Conservation (phyloP, 106 monocot genomes). For the Vanilla planifolia region DNA sequence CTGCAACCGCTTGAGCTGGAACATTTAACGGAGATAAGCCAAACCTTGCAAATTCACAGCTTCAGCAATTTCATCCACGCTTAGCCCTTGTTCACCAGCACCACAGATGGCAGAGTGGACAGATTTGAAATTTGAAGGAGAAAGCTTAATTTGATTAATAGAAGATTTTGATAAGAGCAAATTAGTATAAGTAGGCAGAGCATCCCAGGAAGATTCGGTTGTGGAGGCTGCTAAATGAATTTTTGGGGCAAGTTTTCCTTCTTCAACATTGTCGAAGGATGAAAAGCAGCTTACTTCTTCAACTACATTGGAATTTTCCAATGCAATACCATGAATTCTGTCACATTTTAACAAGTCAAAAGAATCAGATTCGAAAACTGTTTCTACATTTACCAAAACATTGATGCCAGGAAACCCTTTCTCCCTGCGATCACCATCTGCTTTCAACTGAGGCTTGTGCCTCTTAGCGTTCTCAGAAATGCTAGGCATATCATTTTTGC, state of each 20-base stretch:
- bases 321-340: slow-evolving; percentile 1
- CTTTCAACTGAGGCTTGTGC: slow-evolving; percentile 27
- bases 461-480: slow-evolving; percentile 37
- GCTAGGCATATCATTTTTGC: slow-evolving; percentile 17
- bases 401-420: slow-evolving; percentile 95
- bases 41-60: slow-evolving; percentile 36
- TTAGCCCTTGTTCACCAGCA: slow-evolving; percentile 81
- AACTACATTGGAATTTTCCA: slow-evolving; percentile 3
- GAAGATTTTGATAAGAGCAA: slow-evolving; percentile 16
- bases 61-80: slow-evolving; percentile 53
- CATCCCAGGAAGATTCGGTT: slow-evolving; percentile 38
- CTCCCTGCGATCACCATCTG: slow-evolving; percentile 61
- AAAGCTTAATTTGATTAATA: slow-evolving; percentile 5
- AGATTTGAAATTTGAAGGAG: slow-evolving; percentile 45
- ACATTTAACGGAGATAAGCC: neutral
- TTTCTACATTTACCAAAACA: slow-evolving; percentile 31
- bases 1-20: neutral
- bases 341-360: slow-evolving; percentile 4
- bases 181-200: slow-evolving; percentile 37
- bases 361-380: slow-evolving; percentile 14
- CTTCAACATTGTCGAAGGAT: slow-evolving; percentile 2
- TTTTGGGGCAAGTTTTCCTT: neutral
- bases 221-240: neutral
- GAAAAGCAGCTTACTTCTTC: neutral
- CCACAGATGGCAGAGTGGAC: slow-evolving; percentile 40